Percentiles rank a stretch among this genome's conserved stretches.
These are phyloP conservation scores for Curvularia eragrostidis DNA, from an alignment of 2,329 filamentous ascomycete genomes.

Conservation along the genomic window DNA sequence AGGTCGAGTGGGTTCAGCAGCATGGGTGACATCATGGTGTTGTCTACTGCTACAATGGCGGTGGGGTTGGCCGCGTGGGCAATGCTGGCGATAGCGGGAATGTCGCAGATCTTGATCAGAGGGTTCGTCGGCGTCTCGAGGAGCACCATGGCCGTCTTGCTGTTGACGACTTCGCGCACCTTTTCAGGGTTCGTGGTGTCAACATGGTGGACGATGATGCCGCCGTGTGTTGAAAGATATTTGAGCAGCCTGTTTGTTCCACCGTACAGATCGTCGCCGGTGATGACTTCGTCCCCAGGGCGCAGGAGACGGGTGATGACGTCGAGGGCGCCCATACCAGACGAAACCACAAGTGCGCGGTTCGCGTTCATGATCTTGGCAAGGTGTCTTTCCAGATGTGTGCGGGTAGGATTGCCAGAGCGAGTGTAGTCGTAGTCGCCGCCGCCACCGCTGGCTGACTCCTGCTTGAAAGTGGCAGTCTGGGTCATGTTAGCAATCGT, in stretches of 20 bases:
- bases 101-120: constrained; percentile 96
- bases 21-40: constrained; percentile 98
- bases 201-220: constrained; percentile 93
- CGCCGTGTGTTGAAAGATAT: constrained; percentile 86
- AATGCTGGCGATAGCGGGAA: constrained; percentile 76
- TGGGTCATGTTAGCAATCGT: constrained; percentile 45
- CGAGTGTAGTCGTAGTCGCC: constrained; percentile 98
- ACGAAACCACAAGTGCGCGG: constrained; percentile 89
- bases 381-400: constrained; percentile 92
- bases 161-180: constrained; percentile 71
- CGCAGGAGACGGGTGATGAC: constrained; percentile 90
- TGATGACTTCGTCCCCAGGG: constrained; percentile 95
- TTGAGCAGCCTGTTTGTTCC: constrained; percentile 93
- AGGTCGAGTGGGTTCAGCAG: constrained; percentile 92
- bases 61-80: constrained; percentile 79
- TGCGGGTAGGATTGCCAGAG: constrained; percentile 94
- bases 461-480: constrained; percentile 97
- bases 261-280: constrained; percentile 95
- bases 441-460: constrained; percentile 76
- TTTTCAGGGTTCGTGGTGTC: constrained; percentile 83
- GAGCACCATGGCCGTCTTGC: constrained; percentile 92
- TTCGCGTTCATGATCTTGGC: constrained; percentile 99
- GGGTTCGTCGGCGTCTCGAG: constrained; percentile 98
- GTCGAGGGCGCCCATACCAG: constrained; percentile 96
- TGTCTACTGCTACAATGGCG: constrained; percentile 90